Evolutionary conservation across 768 basidiomycete species (phyloP).

Genomic region (Xerocomellus intermedius): DNA sequence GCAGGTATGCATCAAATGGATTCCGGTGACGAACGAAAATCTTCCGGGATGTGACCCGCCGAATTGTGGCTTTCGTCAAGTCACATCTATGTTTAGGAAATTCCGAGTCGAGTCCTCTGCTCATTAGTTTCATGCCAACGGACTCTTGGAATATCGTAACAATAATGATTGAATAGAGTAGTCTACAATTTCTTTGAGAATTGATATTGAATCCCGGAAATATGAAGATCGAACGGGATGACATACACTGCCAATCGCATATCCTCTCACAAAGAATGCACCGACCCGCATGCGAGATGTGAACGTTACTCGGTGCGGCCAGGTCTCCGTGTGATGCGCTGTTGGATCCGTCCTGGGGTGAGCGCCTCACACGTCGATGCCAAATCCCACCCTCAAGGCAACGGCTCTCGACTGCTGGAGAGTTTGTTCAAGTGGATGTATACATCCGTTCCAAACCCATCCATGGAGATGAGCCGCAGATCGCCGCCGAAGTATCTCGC

Average conservation of each 20-base stretch:
- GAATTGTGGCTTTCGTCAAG: too few species aligned
- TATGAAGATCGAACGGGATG: neutral
- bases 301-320: neutral
- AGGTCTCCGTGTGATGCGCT: neutral
- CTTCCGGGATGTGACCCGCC: neutral
- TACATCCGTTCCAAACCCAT: constrained; percentile 94
- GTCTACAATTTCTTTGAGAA: neutral
- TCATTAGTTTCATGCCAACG: neutral
- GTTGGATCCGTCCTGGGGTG: neutral
- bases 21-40: neutral
- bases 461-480: constrained; percentile 93
- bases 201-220: neutral
- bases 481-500: constrained; percentile 96
- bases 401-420: constrained; percentile 45
- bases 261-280: neutral
- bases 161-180: constrained; percentile 3
- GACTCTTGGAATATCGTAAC: neutral
- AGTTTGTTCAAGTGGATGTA: constrained; percentile 89
- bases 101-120: neutral
- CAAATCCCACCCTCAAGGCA: constrained; percentile 14
- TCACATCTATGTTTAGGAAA: too few species aligned
- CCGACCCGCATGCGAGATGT: neutral
- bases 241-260: constrained; percentile 3
- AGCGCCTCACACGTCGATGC: neutral
- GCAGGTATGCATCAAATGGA: neutral